Percentiles rank a stretch among this genome's conserved stretches.
Conservation (phyloP, 2,329 filamentous ascomycete genomes). For the Meredithiella fracta region DNA sequence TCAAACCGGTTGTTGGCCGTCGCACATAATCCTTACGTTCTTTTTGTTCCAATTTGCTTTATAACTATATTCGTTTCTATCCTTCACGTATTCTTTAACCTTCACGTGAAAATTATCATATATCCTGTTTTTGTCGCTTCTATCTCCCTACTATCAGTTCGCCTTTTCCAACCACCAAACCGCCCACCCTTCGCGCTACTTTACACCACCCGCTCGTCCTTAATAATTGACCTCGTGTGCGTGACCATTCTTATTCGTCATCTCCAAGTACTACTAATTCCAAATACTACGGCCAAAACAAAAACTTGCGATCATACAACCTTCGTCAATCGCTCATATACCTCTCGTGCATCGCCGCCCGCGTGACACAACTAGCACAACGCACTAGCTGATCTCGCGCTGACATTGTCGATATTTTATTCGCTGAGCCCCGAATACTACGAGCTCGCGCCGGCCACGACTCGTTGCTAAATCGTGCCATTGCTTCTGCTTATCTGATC, state of each 20-base stretch:
- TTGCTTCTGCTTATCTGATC: neutral
- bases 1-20: neutral
- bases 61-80: slow-evolving; percentile 2
- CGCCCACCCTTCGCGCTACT: too few species aligned
- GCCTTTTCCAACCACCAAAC: neutral
- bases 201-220: too few species aligned
- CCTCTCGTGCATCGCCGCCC: neutral
- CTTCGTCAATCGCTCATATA: neutral
- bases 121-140: neutral
- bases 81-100: neutral
- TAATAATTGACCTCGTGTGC: too few species aligned
- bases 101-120: neutral
- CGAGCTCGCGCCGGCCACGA: neutral
- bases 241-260: too few species aligned
- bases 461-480: neutral
- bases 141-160: neutral
- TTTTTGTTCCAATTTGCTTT: neutral
- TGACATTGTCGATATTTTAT: neutral
- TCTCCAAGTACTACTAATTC: too few species aligned
- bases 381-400: neutral
- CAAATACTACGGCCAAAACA: too few species aligned
- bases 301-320: neutral
- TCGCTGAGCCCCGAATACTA: neutral
- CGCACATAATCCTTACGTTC: slow-evolving; percentile 1
- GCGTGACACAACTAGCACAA: neutral